Evolutionary conservation across 2,329 filamentous ascomycete genomes (phyloP), one percentile per base, ranked within the genome.

Genomic region (Colletotrichum sojae): DNA sequence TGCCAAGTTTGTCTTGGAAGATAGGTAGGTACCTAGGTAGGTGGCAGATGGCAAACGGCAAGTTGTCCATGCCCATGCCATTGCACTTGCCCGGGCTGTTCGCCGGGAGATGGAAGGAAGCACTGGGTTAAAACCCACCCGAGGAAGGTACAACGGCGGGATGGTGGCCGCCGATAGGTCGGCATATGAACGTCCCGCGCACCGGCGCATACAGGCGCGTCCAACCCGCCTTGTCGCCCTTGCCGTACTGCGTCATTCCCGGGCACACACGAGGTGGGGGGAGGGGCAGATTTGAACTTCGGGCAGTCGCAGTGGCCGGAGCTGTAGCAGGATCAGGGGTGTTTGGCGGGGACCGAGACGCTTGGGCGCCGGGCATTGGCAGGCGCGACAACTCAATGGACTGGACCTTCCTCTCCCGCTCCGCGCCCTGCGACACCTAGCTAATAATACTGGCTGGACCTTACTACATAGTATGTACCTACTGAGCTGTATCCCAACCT

Each of bases 221-320:
- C 20, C 5, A 36, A 31, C 8, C 36, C 25, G 56, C 40, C 43
- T 25, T 13, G 25, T 18, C 45, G 39, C 31, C 40, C 58, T 22
- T 43, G 43, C 20, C 20, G 18, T 25, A 39, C 54, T 57, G 62
- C 67, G 67, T 69, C 67, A 67, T 67, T 67, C 52, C 64, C 48
- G 36, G 65, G 39, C 53, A 25, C 65, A 66, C 62, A 61, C 51
- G 36, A 60, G 55, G 62, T 66, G 51, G 67, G 67, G 66, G 62
- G 66, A 69, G 66, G 66, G 66, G 66, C 62, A 66, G 22, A 16
- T 48, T 46, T 40, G 16, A 22, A 49, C n/a, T 49, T 22, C 20
- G 10, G 15, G n/a, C 46, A 31, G 27, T 31, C 10, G 31, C 31
- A 36, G 31, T 10, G 10, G 31, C 31, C 8, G 31, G 31, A 36